Percentiles rank a stretch among this genome's conserved stretches.
phyloP scores from a whole-genome alignment of 352 stramenopile genomes.

The Globisporangium perplexum region DNA sequence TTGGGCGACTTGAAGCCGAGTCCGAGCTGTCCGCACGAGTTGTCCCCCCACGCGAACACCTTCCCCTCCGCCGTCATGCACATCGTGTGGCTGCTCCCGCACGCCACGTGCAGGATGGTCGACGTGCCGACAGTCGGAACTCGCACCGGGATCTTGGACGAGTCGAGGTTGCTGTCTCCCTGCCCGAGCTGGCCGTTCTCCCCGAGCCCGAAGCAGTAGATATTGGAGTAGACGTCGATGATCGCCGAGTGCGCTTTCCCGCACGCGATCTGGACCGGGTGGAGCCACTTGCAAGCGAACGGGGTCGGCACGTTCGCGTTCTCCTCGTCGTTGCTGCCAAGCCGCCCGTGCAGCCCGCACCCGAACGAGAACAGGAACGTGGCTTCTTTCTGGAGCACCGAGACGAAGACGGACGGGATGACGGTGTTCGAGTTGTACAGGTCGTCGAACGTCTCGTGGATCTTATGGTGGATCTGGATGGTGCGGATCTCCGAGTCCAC shows the following conservation, averaged over 20 bases:
- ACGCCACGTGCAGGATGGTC: constrained; percentile 45
- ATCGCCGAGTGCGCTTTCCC: constrained; percentile 64
- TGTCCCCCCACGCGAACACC: constrained; percentile 65
- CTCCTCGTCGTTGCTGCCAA: constrained; percentile 40
- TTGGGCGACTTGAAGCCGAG: constrained; percentile 26
- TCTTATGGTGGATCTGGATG: constrained; percentile 74
- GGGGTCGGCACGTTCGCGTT: constrained; percentile 45
- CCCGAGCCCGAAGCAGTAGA: constrained; percentile 64
- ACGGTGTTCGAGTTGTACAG: constrained; percentile 35
- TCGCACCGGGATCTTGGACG: constrained; percentile 47
- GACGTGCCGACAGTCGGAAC: constrained; percentile 32
- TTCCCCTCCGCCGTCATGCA: constrained; percentile 50
- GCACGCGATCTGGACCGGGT: constrained; percentile 63
- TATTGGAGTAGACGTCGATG: constrained; percentile 67
- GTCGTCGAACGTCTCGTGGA: constrained; percentile 46
- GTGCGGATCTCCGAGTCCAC: constrained; percentile 47
- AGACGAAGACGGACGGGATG: constrained; percentile 63
- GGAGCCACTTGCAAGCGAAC: constrained; percentile 57
- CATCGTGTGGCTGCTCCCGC: constrained; percentile 56
- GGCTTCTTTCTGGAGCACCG: constrained; percentile 60
- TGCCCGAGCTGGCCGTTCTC: constrained; percentile 50
- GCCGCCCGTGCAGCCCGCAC: constrained; percentile 41
- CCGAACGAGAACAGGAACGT: constrained; percentile 72
- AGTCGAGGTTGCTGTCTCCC: constrained; percentile 42
- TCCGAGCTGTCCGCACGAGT: constrained; percentile 51